Conservation (phyloP, 1,284 basidiomycete species). For the Agroathelia rolfsii region DNA sequence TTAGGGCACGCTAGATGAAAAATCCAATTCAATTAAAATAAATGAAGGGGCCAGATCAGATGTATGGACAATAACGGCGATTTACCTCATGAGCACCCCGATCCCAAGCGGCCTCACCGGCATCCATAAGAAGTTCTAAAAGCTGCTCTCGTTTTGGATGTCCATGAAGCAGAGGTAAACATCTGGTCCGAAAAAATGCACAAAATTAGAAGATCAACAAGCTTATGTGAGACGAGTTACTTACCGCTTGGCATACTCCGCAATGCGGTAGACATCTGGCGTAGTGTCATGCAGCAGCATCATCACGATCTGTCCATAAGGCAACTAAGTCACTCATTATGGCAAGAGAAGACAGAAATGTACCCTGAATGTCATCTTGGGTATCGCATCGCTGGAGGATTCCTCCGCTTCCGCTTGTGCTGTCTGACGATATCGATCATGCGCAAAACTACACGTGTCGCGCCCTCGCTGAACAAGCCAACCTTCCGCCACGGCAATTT, state of each 20-base stretch:
- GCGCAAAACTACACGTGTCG: conserved; percentile 66
- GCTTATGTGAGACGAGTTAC: conserved; percentile 9
- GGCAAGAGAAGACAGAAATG: background rate
- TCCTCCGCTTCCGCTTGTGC: conserved; percentile 46
- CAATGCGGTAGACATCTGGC: conserved; percentile 53
- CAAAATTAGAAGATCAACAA: conserved; percentile 2
- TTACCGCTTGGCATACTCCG: conserved; percentile 56
- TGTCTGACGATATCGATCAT: conserved; percentile 63
- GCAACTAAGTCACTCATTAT: conserved; percentile 3
- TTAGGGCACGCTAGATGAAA: conserved; percentile 40
- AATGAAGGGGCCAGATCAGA: conserved; percentile 4
- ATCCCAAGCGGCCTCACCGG: conserved; percentile 58
- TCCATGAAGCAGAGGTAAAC: conserved; percentile 47
- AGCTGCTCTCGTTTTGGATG: conserved; percentile 52
- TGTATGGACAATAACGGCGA: too few species aligned
- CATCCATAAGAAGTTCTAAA: conserved; percentile 49
- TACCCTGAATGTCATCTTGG: conserved; percentile 65
- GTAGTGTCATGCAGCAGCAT: conserved; percentile 57
- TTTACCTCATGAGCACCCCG: conserved; percentile 64
- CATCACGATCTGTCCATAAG: conserved; percentile 42
- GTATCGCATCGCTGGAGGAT: conserved; percentile 37
- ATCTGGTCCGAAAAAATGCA: conserved; percentile 26
- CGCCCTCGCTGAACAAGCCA: conserved; percentile 61
- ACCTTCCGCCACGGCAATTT: conserved; percentile 55
- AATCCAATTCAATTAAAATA: background rate